These are phyloP conservation scores for Ricinus communis DNA, from an alignment of 345 rosid species.

Conservation along the genomic window DNA sequence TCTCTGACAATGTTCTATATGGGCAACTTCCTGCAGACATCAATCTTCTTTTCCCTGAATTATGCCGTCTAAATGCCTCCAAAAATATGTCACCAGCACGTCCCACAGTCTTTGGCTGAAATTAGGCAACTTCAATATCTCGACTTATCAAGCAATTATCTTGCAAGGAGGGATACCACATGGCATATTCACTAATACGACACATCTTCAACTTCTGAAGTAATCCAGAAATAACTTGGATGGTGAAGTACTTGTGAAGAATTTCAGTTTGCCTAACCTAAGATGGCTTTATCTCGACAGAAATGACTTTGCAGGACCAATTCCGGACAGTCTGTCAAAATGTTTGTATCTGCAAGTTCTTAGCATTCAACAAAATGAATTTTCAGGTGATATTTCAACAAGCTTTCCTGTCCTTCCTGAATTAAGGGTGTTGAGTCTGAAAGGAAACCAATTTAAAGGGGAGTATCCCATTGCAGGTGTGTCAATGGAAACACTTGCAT, in stretches of 20 bases:
- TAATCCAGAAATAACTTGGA: constrained; percentile 7
- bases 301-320: constrained; percentile 1
- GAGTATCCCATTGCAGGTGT: background rate
- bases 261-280: constrained; percentile 16
- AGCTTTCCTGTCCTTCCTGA: background rate
- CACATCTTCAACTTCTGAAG: background rate
- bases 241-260: constrained; percentile 9
- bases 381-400: constrained; percentile 23
- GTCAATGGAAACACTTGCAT: constrained; percentile 15
- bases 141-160: background rate
- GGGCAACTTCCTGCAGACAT: constrained; percentile 18
- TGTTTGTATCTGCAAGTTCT: background rate
- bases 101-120: background rate
- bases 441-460: constrained; percentile 8
- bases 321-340: background rate
- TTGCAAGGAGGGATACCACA: constrained; percentile 8
- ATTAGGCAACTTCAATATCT: constrained; percentile 5
- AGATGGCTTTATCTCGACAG: constrained; percentile 1
- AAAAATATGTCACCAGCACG: background rate
- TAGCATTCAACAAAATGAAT: background rate
- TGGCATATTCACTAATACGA: constrained; percentile 7
- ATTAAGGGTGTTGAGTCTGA: background rate
- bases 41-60: background rate
- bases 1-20: constrained; percentile 3
- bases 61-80: constrained; percentile 3